phyloP scores from a whole-genome alignment of 495 filamentous ascomycete genomes.

The Astrothelium subdiscretum region DNA sequence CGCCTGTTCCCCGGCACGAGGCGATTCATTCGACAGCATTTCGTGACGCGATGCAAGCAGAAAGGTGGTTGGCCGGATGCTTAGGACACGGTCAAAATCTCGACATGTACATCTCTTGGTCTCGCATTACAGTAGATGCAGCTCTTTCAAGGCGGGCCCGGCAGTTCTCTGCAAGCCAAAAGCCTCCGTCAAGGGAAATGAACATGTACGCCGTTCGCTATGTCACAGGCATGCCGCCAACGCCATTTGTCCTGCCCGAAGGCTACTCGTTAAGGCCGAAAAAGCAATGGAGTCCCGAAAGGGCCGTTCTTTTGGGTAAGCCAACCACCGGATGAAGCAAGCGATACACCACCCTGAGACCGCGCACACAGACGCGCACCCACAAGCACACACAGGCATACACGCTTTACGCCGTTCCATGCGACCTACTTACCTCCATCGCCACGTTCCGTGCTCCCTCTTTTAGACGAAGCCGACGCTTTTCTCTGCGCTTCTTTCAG shows the following conservation, averaged over 20 bases:
- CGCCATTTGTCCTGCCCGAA: neutral
- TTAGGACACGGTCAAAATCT: neutral
- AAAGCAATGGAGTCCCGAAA: neutral
- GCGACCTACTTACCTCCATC: neutral
- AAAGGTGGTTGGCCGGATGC: neutral
- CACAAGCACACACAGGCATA: no score
- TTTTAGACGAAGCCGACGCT: neutral
- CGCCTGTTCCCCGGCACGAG: neutral
- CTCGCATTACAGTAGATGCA: neutral
- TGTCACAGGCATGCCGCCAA: neutral
- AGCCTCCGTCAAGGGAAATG: neutral
- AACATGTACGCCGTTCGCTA: neutral
- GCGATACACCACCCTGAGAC: no score
- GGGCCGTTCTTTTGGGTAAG: neutral
- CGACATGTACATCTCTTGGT: neutral
- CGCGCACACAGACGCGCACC: no score
- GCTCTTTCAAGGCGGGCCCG: neutral
- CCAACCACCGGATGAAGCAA: neutral
- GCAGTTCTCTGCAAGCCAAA: neutral
- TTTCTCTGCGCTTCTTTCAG: neutral
- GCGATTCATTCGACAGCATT: neutral
- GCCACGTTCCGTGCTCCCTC: neutral
- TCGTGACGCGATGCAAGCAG: neutral
- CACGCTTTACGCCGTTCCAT: neutral
- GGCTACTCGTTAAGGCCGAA: neutral